Evolutionary conservation across 805 yeast species (phyloP), one percentile per base, ranked within the genome.

Genomic region (Candida oleophila): DNA sequence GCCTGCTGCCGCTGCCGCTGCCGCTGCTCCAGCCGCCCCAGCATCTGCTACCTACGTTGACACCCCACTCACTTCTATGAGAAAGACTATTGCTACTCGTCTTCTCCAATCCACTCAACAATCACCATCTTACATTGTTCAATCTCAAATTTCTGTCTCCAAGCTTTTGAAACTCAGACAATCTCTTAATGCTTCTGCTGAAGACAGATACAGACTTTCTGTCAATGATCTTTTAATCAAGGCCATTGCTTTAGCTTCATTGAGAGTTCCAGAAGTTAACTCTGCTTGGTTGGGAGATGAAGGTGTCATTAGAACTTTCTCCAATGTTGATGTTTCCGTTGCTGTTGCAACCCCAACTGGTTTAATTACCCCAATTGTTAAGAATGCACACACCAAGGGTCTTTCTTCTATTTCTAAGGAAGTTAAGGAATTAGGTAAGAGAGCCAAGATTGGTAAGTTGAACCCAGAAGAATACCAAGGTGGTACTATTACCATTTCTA

Each of bases 311-410:
- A 88, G 99, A 77, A 91, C 87, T 74, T 94, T 82, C 81, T 76
- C 78, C 62, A 85, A 82, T 60, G 98, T 92, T 46, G 99, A 94
- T 64, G 96, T 94, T 47, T 90, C 98, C 20, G 97, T 92, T 50
- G 99, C 99, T 36, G 99, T 94, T 53, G 94, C 99, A 50, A 94
- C 99, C 16, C 97, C 98, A 67, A 82, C 96, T 43, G 99, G 99
- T 43, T 80, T 94, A 57, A 85, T 94, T 68, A 94, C 99, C 44
- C 99, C 99, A 56, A 92, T 94, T 60, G 91, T 94, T 56, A 84
- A 82, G 70, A 78, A 85, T 63, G 97, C 96, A 39, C 87, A 94
- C 64, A 57, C 85, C 49, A 89, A 86, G 78, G 99, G 99, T 38
- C 80, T 94, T 51, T 80, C 83, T 46, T 61, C 82, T 32, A 94